A percentile compares a stretch with the other conserved stretches of the same genome.
Conservation (phyloP, 2,329 filamentous ascomycete genomes). For the Biscogniauxia sp. region DNA sequence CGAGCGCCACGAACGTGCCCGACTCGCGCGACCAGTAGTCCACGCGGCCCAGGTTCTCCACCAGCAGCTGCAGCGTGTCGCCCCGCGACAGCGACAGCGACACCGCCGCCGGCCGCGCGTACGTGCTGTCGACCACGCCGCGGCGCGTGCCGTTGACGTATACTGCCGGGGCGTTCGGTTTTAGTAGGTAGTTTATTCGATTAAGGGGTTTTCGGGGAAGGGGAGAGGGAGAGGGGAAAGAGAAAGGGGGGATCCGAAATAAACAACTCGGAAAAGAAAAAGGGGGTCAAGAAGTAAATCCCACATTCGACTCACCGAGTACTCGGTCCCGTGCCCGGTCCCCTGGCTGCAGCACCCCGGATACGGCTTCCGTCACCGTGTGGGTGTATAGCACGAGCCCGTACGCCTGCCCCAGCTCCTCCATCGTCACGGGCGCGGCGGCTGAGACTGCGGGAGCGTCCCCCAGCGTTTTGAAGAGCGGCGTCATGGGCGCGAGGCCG, state of each 20-base stretch:
- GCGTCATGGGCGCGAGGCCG: slow-evolving; percentile 34
- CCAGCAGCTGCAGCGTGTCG: slow-evolving; percentile 42
- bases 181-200: too few species aligned
- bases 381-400: slow-evolving; percentile 45
- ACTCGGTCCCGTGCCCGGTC: slow-evolving; percentile 45
- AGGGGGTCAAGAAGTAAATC: too few species aligned
- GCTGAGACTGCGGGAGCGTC: slow-evolving; percentile 16
- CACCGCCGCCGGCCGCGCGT: slow-evolving; percentile 38
- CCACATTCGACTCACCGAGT: slow-evolving; percentile 23
- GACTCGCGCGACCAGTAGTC: slow-evolving; percentile 40
- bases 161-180: too few species aligned
- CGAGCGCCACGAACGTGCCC: slow-evolving; percentile 31
- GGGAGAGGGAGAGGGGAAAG: too few species aligned
- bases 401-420: slow-evolving; percentile 42
- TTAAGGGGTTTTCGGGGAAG: too few species aligned
- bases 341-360: slow-evolving; percentile 39
- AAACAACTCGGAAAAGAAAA: too few species aligned
- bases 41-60: slow-evolving; percentile 51
- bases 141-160: slow-evolving; percentile 42
- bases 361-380: slow-evolving; percentile 20
- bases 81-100: slow-evolving; percentile 36
- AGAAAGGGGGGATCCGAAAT: too few species aligned
- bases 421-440: slow-evolving; percentile 41
- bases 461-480: slow-evolving; percentile 38
- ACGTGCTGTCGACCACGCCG: slow-evolving; percentile 47